These are phyloP conservation scores for Dactylellina cionopaga DNA, from an alignment of 2,329 filamentous ascomycete genomes.

Conservation along the genomic window DNA sequence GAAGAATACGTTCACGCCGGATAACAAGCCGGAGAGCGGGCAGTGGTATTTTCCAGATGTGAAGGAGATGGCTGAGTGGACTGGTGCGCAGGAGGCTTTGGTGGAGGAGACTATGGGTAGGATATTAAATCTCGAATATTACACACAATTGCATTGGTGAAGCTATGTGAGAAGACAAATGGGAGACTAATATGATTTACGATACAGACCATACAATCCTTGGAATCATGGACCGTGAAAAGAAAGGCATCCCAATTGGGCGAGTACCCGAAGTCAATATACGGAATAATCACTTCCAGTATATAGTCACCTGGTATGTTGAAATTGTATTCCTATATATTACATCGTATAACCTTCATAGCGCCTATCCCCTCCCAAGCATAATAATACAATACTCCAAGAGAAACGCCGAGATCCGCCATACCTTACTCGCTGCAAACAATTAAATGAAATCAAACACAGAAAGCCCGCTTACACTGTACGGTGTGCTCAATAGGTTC, in stretches of 20 bases:
- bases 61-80: conserved; percentile 83
- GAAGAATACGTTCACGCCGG: conserved; percentile 97
- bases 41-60: conserved; percentile 98
- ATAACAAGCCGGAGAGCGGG: conserved; percentile 81
- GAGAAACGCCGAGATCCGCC: conserved; percentile 16
- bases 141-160: not conserved
- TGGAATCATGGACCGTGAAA: conserved; percentile 71
- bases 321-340: not conserved
- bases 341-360: too few relatives aligned
- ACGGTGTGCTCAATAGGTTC: conserved; percentile 72
- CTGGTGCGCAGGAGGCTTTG: conserved; percentile 88
- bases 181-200: not conserved
- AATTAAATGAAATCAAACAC: not conserved
- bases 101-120: conserved; percentile 93
- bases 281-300: conserved; percentile 95
- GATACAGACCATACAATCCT: conserved; percentile 18
- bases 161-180: not conserved
- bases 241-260: conserved; percentile 87
- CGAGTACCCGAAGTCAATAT: conserved; percentile 88
- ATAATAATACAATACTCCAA: conserved; percentile 15
- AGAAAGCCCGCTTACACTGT: not conserved
- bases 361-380: not conserved
- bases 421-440: not conserved
- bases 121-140: conserved; percentile 54
- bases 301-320: conserved; percentile 96